Base-by-base conservation (phyloP, 2,329 filamentous ascomycete species). In the Dothideomycetidae sp. region DNA sequence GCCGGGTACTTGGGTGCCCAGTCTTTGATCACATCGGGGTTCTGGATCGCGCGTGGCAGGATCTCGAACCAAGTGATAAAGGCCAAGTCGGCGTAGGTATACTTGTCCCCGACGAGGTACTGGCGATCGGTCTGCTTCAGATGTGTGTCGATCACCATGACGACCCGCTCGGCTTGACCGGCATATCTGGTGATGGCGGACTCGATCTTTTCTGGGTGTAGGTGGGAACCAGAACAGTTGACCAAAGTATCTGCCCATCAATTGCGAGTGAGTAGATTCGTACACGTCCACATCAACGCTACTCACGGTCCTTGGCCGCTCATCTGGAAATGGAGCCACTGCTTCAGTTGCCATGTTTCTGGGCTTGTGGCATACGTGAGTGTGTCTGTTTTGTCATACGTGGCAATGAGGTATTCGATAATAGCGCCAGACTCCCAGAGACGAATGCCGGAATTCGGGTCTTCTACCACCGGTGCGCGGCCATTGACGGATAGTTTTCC, bases 371-470 rank as follows among this genome's bases (percentile, higher is more conserved):
- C 45, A 48, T 62, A 67, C 4, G 57, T 57, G 5, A 64, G 49
- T 16, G 42, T 50, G 36, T 60, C 58, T n/a, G 51, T 42, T 14
- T 52, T 52, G 46, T 67, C 63, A 44, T 66, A 66, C 2, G 57
- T 53, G 2, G 59, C 48, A 7, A 62, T 46, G 14, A 70, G 47
- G 40, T 69, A 70, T 41, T 63, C 57, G 40, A 70, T 47, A 46
- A 68, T 67, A 9, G 67, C 66, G 15, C 62, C 63, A 11, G 60
- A 63, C 47, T 70, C 66, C 60, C 63, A 70, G 29, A 66, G 55
- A 0, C 57, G 60, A 28, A 69, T 51, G 40, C 55, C 57, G 11
- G 52, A 57, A 29, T 62, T 66, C 41, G 61, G 61, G 43, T 68
- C 64, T 39, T 66, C 51, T 26, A 67, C 49, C 19, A 59, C 56